Evolutionary conservation across 139 green algal species (phyloP).

Genomic region (Micractinium conductrix): DNA sequence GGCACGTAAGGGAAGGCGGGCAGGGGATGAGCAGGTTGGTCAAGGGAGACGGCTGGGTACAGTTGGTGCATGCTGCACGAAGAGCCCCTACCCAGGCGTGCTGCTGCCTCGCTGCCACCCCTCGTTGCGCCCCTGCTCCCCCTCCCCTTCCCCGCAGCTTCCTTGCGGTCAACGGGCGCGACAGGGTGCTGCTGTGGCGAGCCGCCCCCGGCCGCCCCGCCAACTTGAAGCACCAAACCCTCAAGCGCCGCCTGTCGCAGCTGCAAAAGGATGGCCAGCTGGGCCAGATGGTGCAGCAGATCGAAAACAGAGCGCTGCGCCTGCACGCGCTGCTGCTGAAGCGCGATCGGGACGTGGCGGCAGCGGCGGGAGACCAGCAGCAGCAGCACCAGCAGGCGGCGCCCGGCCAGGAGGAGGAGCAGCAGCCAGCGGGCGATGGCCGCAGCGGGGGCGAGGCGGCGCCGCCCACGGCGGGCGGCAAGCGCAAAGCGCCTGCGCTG

Average conservation of each 20-base stretch:
- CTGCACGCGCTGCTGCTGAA: neutral
- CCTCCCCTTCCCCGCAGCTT: slow-evolving; percentile 25
- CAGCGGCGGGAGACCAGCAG: too few species aligned
- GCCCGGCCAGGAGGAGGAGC: neutral
- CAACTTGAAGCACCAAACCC: slow-evolving; percentile 1
- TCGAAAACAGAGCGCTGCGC: neutral
- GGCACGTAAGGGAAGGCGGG: too few species aligned
- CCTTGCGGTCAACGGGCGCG: neutral
- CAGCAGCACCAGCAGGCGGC: too few species aligned
- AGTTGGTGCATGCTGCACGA: too few species aligned
- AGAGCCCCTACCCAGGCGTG: too few species aligned
- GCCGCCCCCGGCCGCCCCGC: neutral
- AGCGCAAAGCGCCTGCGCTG: neutral
- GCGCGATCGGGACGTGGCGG: too few species aligned
- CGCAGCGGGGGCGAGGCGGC: neutral
- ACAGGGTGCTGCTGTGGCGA: slow-evolving; percentile 37
- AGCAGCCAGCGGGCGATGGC: neutral
- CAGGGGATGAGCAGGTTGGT: too few species aligned
- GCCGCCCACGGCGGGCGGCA: neutral
- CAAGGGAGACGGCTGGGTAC: too few species aligned
- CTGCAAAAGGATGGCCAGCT: neutral
- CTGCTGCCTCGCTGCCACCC: too few species aligned
- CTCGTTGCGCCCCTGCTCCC: too few species aligned
- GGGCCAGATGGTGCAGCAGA: neutral
- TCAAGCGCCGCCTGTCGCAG: neutral